These are phyloP conservation scores for Thalassiosira sp. DNA, from an alignment of 352 stramenopile genomes.

Conservation along the genomic window DNA sequence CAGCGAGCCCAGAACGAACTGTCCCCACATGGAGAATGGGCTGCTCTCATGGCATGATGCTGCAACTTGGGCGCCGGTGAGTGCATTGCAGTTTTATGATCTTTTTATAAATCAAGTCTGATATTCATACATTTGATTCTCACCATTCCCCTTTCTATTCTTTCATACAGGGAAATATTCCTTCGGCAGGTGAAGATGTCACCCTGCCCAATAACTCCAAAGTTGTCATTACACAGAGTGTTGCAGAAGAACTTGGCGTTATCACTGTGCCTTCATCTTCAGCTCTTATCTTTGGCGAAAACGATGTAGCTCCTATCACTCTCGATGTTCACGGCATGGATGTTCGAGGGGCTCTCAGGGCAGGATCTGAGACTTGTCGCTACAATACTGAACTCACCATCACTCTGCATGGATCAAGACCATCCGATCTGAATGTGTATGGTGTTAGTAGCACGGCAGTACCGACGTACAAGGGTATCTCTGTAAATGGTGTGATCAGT, in stretches of 20 bases:
- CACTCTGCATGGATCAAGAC: conserved; percentile 54
- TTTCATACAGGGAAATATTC: conserved; percentile 9
- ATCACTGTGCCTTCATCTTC: conserved; percentile 46
- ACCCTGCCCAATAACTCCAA: conserved; percentile 29
- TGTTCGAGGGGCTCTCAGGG: conserved; percentile 46
- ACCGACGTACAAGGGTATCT: conserved; percentile 61
- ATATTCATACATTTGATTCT: background rate
- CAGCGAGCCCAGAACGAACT: background rate
- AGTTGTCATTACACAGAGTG: conserved; percentile 40
- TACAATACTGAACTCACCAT: conserved; percentile 50
- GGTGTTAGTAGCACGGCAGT: background rate
- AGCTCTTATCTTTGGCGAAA: conserved; percentile 51
- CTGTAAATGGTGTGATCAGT: conserved; percentile 48
- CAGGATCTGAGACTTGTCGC: conserved; percentile 58
- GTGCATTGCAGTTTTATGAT: background rate
- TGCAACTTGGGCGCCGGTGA: conserved; percentile 5
- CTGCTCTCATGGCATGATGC: conserved; percentile 14
- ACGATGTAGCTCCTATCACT: conserved; percentile 24
- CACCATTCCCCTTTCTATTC: background rate
- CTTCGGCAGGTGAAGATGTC: conserved; percentile 27
- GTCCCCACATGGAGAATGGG: conserved; percentile 17
- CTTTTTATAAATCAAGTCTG: background rate
- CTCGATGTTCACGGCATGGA: conserved; percentile 45
- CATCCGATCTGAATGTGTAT: conserved; percentile 20
- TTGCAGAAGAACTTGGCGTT: conserved; percentile 18